Percentiles rank a stretch among this genome's conserved stretches.
phyloP scores from a whole-genome alignment of 2,329 filamentous ascomycete genomes.

The Exophiala alcalophila region DNA sequence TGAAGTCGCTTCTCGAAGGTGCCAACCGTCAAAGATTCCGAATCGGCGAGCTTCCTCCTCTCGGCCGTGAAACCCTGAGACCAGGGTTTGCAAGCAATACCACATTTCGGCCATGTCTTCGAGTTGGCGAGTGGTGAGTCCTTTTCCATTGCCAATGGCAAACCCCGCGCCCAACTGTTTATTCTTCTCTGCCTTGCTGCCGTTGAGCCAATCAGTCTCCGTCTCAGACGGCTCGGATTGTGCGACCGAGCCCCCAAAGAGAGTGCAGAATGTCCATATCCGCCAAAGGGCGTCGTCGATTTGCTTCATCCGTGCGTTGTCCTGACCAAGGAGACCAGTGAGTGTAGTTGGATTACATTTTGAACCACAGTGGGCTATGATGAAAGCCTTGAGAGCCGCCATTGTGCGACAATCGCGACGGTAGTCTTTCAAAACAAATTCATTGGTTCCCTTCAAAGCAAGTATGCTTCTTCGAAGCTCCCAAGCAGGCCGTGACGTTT shows the following conservation, averaged over 20 bases:
- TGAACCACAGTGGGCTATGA: slow-evolving; percentile 55
- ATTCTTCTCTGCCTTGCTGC: slow-evolving; percentile 50
- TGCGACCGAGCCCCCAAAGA: slow-evolving; percentile 55
- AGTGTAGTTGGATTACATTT: slow-evolving; percentile 58
- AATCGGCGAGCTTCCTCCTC: slow-evolving; percentile 53
- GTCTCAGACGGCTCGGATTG: slow-evolving; percentile 58
- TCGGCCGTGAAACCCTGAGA: slow-evolving; percentile 56
- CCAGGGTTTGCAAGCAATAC: slow-evolving; percentile 57
- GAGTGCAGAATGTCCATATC: slow-evolving; percentile 63
- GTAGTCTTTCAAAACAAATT: slow-evolving; percentile 27
- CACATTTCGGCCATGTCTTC: slow-evolving; percentile 65
- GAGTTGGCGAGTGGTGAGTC: slow-evolving; percentile 55
- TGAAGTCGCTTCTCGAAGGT: slow-evolving; percentile 30
- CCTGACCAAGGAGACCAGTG: slow-evolving; percentile 50
- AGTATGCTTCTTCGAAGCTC: slow-evolving; percentile 26
- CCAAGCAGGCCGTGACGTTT: slow-evolving; percentile 28
- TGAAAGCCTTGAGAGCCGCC: slow-evolving; percentile 53
- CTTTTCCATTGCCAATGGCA: slow-evolving; percentile 54
- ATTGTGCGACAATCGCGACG: slow-evolving; percentile 51
- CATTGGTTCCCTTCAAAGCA: slow-evolving; percentile 17
- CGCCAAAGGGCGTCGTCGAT: slow-evolving; percentile 63
- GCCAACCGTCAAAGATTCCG: slow-evolving; percentile 52
- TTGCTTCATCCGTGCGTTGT: slow-evolving; percentile 47
- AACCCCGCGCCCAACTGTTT: slow-evolving; percentile 55
- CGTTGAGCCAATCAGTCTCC: slow-evolving; percentile 63